phyloP scores from a whole-genome alignment of 176 grass and related monocot species.

The Olyra latifolia region DNA sequence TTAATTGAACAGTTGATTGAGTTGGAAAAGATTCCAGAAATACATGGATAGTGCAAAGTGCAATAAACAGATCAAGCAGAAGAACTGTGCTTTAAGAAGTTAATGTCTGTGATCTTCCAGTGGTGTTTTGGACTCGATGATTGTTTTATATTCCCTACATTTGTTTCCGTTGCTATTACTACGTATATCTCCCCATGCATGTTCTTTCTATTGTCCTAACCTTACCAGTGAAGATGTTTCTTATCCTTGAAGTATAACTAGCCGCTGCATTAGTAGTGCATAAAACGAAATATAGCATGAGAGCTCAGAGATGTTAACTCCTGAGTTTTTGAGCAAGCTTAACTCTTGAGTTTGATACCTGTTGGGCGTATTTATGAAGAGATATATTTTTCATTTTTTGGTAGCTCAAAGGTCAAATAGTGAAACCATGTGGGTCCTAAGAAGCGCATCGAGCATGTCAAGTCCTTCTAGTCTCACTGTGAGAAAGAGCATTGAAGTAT shows the following conservation, averaged over 20 bases:
- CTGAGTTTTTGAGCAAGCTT: too few relatives aligned
- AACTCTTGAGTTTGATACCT: neutral
- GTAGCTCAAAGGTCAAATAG: neutral
- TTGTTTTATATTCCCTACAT: neutral
- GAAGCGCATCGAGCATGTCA: too few relatives aligned
- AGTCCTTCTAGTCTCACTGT: neutral
- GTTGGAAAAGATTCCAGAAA: neutral
- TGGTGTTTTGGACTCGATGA: neutral
- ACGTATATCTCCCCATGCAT: neutral
- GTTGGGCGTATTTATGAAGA: neutral
- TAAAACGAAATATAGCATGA: constrained; percentile 2
- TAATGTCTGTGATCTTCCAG: neutral
- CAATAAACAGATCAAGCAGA: neutral
- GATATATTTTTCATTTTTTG: neutral
- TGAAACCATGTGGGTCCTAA: neutral
- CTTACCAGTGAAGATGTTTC: neutral
- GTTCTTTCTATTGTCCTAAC: constrained; percentile 5
- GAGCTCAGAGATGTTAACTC: neutral
- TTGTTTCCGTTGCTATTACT: constrained; percentile 9
- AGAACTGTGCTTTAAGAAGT: neutral
- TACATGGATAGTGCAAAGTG: neutral
- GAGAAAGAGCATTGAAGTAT: neutral
- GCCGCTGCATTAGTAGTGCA: neutral
- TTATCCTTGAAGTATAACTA: neutral
- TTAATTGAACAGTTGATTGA: neutral